phyloP scores from a whole-genome alignment of 2,329 filamentous ascomycete genomes.

The Ascocoryne sarcoides region DNA sequence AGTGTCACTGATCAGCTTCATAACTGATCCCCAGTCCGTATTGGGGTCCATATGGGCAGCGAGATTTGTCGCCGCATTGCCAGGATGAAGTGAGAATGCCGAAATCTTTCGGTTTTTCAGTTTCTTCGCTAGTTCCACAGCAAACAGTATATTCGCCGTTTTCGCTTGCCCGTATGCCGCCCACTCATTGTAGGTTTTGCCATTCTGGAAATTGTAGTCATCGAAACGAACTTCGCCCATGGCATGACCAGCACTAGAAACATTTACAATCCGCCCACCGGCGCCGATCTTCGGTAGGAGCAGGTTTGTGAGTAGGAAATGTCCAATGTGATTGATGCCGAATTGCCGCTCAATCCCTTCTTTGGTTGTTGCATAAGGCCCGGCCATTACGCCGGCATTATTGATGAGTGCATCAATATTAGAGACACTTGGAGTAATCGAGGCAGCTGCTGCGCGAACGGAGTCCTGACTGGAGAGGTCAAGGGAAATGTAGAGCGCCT shows the following conservation, averaged over 20 bases:
- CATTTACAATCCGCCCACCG: slow-evolving; percentile 27
- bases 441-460: slow-evolving; percentile 32
- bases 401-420: slow-evolving; percentile 35
- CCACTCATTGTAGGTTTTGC: slow-evolving; percentile 13
- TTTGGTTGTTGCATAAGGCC: slow-evolving; percentile 16
- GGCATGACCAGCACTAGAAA: slow-evolving; percentile 32
- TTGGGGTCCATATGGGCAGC: slow-evolving; percentile 7
- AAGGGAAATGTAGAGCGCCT: slow-evolving; percentile 8
- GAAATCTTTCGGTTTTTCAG: slow-evolving; percentile 12
- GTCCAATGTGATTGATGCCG: slow-evolving; percentile 43
- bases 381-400: slow-evolving; percentile 27
- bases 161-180: slow-evolving; percentile 37
- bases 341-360: slow-evolving; percentile 45
- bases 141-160: slow-evolving; percentile 33
- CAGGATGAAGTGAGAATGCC: slow-evolving; percentile 12
- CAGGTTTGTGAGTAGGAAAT: slow-evolving; percentile 45
- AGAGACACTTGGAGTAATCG: slow-evolving; percentile 27
- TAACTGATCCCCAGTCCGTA: neutral
- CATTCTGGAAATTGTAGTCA: slow-evolving; percentile 29
- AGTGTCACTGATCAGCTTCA: slow-evolving; percentile 1
- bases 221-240: slow-evolving; percentile 29
- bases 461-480: slow-evolving; percentile 34
- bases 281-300: slow-evolving; percentile 25
- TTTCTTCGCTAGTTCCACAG: slow-evolving; percentile 4
- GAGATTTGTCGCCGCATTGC: slow-evolving; percentile 1